Evolutionary conservation across 305 asterid species (phyloP).

Genomic region (Striga hermonthica): DNA sequence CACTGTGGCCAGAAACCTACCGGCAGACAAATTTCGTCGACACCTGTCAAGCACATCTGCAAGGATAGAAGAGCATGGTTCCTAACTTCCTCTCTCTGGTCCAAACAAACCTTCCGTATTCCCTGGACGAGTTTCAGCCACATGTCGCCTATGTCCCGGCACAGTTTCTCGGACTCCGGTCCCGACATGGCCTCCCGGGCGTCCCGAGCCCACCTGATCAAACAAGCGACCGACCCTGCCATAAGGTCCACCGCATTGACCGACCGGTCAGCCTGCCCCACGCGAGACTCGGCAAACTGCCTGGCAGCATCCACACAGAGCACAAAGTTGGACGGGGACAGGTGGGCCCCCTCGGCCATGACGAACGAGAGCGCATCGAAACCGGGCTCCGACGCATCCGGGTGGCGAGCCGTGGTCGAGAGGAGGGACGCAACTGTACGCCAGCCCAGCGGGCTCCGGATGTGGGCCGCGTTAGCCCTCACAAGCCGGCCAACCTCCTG

Average conservation of each 20-base stretch:
- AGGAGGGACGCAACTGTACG: conserved; percentile 76
- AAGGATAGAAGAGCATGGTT: conserved; percentile 80
- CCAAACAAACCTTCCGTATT: conserved; percentile 82
- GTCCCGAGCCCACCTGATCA: conserved; percentile 75
- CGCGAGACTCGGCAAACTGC: conserved; percentile 95
- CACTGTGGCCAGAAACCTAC: conserved; percentile 73
- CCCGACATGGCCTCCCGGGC: conserved; percentile 64
- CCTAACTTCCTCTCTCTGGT: conserved; percentile 94
- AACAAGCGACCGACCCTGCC: conserved; percentile 68
- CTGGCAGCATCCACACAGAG: conserved; percentile 83
- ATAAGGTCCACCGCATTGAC: conserved; percentile 81
- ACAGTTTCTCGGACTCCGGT: conserved; percentile 59
- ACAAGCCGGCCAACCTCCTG: conserved; percentile 90
- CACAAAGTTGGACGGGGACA: conserved; percentile 72
- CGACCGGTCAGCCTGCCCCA: conserved; percentile 81
- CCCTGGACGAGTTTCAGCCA: conserved; percentile 95
- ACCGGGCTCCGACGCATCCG: conserved; percentile 96
- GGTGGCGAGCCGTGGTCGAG: conserved; percentile 84
- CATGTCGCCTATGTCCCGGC: conserved; percentile 93
- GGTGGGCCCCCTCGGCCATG: conserved; percentile 88
- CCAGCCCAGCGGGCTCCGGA: conserved; percentile 84
- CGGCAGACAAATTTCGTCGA: conserved; percentile 58
- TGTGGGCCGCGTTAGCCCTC: conserved; percentile 78
- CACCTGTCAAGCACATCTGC: conserved; percentile 75
- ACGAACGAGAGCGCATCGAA: conserved; percentile 74